Conservation (phyloP, 2,329 filamentous ascomycete species). For the Stachybotrys chartarum region DNA sequence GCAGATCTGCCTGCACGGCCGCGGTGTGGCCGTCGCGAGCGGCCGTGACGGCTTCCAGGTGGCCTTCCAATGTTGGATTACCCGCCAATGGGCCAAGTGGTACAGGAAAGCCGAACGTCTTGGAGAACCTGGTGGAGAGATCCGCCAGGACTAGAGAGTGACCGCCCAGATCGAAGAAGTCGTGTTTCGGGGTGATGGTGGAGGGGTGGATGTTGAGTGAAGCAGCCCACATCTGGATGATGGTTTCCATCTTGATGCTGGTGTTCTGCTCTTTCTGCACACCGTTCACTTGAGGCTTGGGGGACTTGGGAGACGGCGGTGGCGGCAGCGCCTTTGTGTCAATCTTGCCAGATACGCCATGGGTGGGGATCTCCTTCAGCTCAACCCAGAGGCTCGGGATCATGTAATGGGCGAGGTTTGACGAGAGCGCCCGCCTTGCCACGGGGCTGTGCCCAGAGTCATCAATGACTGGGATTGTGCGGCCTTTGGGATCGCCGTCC, state of each 20-base stretch:
- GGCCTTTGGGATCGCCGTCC: slow-evolving; percentile 40
- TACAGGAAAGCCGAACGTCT: slow-evolving; percentile 65
- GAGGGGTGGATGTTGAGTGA: slow-evolving; percentile 57
- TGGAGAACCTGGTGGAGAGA: slow-evolving; percentile 62
- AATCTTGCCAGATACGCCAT: slow-evolving; percentile 72
- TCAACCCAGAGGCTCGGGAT: slow-evolving; percentile 73
- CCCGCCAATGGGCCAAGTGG: slow-evolving; percentile 65
- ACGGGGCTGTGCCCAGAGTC: slow-evolving; percentile 64
- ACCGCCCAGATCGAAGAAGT: slow-evolving; percentile 76
- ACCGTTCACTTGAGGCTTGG: slow-evolving; percentile 8
- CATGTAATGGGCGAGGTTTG: slow-evolving; percentile 74
- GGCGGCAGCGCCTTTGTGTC: slow-evolving; percentile 65
- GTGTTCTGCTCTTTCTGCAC: slow-evolving; percentile 46
- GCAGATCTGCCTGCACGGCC: slow-evolving; percentile 68
- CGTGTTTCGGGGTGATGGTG: slow-evolving; percentile 61
- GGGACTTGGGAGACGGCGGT: slow-evolving; percentile 40
- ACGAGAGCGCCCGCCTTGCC: slow-evolving; percentile 56
- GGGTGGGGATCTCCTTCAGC: slow-evolving; percentile 62
- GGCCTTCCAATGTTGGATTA: slow-evolving; percentile 63
- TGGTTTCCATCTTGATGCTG: slow-evolving; percentile 57
- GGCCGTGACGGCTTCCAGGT: slow-evolving; percentile 62
- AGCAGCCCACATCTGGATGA: slow-evolving; percentile 66
- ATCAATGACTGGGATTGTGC: slow-evolving; percentile 58
- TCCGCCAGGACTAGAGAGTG: slow-evolving; percentile 75
- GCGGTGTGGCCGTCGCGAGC: slow-evolving; percentile 67